These are phyloP conservation scores for Geranium incanum DNA, from an alignment of 441 rosid species.

Conservation along the genomic window DNA sequence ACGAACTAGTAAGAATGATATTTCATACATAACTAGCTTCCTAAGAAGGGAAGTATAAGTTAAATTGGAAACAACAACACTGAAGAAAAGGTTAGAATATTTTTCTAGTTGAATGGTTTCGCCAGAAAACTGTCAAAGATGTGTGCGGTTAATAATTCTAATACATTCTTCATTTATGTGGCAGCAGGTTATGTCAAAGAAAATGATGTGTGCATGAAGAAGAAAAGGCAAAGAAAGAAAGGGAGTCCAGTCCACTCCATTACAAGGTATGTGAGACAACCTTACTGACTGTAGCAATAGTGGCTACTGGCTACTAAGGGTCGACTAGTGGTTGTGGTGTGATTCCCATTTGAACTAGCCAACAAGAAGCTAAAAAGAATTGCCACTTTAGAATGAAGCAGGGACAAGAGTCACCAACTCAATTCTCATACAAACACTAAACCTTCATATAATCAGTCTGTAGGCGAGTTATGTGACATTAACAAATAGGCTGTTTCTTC, in stretches of 20 bases:
- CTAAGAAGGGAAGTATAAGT: not conserved
- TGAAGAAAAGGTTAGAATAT: not conserved
- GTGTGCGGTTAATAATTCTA: not conserved
- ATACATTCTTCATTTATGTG: not conserved
- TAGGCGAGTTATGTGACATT: not conserved
- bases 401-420: not conserved
- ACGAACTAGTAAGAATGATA: not conserved
- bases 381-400: not conserved
- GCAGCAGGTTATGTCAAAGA: not conserved
- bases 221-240: not conserved
- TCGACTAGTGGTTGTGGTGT: not conserved
- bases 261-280: constrained; percentile 6
- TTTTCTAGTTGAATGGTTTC: not conserved
- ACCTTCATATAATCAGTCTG: not conserved
- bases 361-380: constrained; percentile 3
- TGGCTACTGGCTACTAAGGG: not conserved
- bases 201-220: not conserved
- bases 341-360: constrained; percentile 4
- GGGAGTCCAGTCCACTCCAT: not conserved
- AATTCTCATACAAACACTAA: not conserved
- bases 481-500: not conserved
- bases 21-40: too few species aligned
- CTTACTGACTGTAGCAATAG: not conserved
- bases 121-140: not conserved
- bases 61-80: not conserved